Evolutionary conservation across 495 filamentous ascomycete genomes (phyloP).

Genomic region (Hypoxylon perforatum): DNA sequence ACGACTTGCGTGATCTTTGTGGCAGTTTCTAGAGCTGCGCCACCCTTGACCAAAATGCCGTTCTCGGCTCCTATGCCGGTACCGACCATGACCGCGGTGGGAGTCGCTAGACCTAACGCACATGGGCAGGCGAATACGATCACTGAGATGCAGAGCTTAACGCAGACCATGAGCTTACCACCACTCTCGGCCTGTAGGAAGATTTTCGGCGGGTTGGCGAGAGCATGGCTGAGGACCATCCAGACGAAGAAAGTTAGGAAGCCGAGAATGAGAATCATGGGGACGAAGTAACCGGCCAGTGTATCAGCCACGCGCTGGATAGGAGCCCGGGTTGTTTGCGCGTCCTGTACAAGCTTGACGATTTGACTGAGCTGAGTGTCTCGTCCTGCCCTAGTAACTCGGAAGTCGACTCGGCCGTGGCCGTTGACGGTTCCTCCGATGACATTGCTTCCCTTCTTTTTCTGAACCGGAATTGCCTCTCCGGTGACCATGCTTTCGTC

Average conservation of each 20-base stretch:
- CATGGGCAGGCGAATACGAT: slow-evolving; percentile 99
- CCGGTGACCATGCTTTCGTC: slow-evolving; percentile 99
- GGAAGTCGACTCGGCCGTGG: slow-evolving; percentile 89
- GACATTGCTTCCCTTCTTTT: slow-evolving; percentile 78
- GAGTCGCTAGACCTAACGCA: slow-evolving; percentile 91
- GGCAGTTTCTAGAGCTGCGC: slow-evolving; percentile 89
- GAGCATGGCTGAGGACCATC: slow-evolving; percentile 93
- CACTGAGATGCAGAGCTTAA: slow-evolving; percentile 98
- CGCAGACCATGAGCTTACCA: slow-evolving; percentile 92
- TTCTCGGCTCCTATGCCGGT: slow-evolving; percentile 97
- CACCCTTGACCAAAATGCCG: slow-evolving; percentile 96
- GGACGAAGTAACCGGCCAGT: slow-evolving; percentile 95
- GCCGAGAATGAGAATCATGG: slow-evolving; percentile 85
- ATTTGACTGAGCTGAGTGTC: slow-evolving; percentile 98
- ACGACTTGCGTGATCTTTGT: slow-evolving; percentile 93
- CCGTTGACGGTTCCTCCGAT: slow-evolving; percentile 99
- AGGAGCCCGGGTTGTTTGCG: slow-evolving; percentile 91
- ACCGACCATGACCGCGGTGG: slow-evolving; percentile 98
- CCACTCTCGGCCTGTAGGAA: slow-evolving; percentile 85
- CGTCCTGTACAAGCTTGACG: slow-evolving; percentile 95
- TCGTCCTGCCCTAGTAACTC: slow-evolving; percentile 89
- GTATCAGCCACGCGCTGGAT: slow-evolving; percentile 95
- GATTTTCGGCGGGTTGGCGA: slow-evolving; percentile 83
- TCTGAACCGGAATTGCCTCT: slow-evolving; percentile 92
- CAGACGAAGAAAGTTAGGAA: slow-evolving; percentile 87